These are phyloP conservation scores for Ceratobasidium sp. DNA, from an alignment of 1,284 basidiomycete genomes.

Conservation along the genomic window DNA sequence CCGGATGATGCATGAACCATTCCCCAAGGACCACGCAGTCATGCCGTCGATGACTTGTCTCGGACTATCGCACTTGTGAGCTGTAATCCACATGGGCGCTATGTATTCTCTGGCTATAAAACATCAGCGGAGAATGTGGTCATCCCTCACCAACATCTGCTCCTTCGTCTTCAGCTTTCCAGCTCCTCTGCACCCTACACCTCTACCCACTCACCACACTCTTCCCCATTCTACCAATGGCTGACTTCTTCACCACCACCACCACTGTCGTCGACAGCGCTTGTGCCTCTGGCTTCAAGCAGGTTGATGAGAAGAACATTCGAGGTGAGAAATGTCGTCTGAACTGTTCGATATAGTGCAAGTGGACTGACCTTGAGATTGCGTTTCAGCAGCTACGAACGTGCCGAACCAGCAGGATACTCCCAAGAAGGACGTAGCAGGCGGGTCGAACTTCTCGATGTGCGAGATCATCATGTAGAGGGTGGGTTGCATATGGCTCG, in stretches of 20 bases:
- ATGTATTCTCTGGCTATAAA: too few species aligned
- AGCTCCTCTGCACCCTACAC: not conserved
- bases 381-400: not conserved
- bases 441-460: constrained; percentile 32
- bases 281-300: not conserved
- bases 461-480: constrained; percentile 38
- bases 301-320: not conserved
- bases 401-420: not conserved
- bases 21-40: too few species aligned
- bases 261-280: constrained; percentile 22
- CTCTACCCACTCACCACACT: not conserved
- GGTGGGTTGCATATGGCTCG: too few species aligned
- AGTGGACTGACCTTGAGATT: not conserved
- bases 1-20: too few species aligned
- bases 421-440: not conserved
- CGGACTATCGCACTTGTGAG: too few species aligned
- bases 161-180: not conserved
- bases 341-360: not conserved
- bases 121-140: too few species aligned
- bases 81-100: too few species aligned
- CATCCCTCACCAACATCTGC: too few species aligned
- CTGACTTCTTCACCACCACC: constrained; percentile 27
- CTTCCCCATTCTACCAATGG: constrained; percentile 5
- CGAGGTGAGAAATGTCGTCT: not conserved
- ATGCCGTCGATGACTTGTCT: too few species aligned